phyloP scores from a whole-genome alignment of 345 rosid species.

The Lepidium didymum region DNA sequence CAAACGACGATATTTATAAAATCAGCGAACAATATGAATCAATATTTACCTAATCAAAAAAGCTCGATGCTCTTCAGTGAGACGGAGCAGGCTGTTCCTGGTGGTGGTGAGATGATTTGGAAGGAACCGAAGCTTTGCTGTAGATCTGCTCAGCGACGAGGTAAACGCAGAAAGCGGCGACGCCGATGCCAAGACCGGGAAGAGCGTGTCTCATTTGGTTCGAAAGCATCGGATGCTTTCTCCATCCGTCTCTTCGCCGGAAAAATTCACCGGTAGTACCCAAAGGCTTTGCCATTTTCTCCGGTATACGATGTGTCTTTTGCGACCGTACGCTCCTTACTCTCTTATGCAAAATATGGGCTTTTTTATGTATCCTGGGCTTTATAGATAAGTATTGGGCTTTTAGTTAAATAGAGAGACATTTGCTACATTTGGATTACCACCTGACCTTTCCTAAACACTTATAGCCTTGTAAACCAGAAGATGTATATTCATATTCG shows the following conservation, averaged over 20 bases:
- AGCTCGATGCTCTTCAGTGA: conserved; percentile 3
- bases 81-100: conserved; percentile 28
- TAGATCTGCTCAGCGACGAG: conserved; percentile 92
- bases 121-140: conserved; percentile 47
- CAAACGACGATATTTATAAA: neutral
- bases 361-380: neutral
- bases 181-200: conserved; percentile 84
- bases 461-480: no score
- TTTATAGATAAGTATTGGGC: neutral
- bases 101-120: conserved; percentile 42
- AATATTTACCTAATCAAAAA: neutral
- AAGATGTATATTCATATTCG: no score
- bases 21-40: neutral
- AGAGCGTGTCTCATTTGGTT: conserved; percentile 82
- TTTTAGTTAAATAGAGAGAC: neutral
- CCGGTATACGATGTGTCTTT: neutral
- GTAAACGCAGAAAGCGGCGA: conserved; percentile 82
- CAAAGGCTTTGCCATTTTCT: conserved; percentile 52
- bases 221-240: conserved; percentile 82
- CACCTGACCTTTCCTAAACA: no score
- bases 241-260: conserved; percentile 88
- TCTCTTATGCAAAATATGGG: neutral
- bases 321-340: neutral
- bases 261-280: conserved; percentile 91
- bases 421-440: no score